Evolutionary conservation across 352 stramenopile species (phyloP), one percentile per base, ranked within the genome.

Genomic region (Nothophytophthora sp.): DNA sequence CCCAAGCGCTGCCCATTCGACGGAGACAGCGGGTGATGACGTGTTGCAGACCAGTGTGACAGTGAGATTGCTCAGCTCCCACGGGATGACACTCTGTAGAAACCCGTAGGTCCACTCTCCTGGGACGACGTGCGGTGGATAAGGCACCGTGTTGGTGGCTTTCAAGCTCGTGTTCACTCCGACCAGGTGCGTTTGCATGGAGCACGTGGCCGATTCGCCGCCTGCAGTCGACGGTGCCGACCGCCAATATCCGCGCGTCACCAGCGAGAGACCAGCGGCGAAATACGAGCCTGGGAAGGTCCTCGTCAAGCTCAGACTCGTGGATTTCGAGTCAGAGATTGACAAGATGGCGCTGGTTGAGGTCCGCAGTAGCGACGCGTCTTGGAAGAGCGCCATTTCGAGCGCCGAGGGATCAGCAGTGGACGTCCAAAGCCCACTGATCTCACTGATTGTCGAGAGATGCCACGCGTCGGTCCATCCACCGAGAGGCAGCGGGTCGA

Each of bases 401-500:
- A 70, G 29, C 2, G 60, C 61, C 2, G 38, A 24, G 0, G 60
- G 74, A 1, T 33, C 23, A 16, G 13, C 16, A n/a, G 28, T 41
- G 35, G 41, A 16, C 5, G 55, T 63, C 72, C 72, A 81, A 18
- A 69, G 51, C 0, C 42, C 49, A 10, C 49, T 58, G 30, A 76
- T 51, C 19, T 72, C 54, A 4, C 24, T 45, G 6, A 69, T 48
- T n/a, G 66, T 68, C 6, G 73, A 63, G 24, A 71, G 18, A 38
- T 69, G 51, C 74, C 74, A 88, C 2, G 56, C 16, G 23, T 79
- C 70, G 30, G 81, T 56, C 77, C 74, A 88, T 0, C 74, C 77
- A 41, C 67, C 75, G 15, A 86, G 47, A 19, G 60, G 30, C 12
- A 76, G 40, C 0, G 66, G 46, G 18, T 84, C 61, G 0, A 63